A percentile compares a stretch with the other conserved stretches of the same genome.
Evolutionary conservation across 441 rosid species (phyloP).

Genomic region (Eruca vesicaria): DNA sequence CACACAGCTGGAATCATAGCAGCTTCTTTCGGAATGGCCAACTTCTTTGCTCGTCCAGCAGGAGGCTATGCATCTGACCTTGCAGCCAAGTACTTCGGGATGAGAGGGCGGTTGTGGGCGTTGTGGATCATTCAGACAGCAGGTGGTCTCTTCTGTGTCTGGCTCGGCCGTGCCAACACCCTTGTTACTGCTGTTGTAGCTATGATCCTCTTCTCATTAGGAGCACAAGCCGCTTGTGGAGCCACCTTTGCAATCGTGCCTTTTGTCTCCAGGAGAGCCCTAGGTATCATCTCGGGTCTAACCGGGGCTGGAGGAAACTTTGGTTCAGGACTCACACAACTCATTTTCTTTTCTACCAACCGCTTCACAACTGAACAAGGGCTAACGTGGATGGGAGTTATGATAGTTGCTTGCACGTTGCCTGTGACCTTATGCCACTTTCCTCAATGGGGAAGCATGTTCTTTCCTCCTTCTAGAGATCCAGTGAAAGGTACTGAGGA

Average conservation of each 20-base stretch:
- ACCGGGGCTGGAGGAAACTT: constrained; percentile 83
- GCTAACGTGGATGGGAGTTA: constrained; percentile 59
- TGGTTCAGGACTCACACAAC: constrained; percentile 69
- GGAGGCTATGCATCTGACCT: constrained; percentile 66
- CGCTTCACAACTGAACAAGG: constrained; percentile 51
- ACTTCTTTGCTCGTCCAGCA: constrained; percentile 60
- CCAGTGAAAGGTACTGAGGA: constrained; percentile 41
- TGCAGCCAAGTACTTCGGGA: constrained; percentile 56
- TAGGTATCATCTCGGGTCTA: too few species aligned
- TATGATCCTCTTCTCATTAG: constrained; percentile 68
- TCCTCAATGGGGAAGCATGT: constrained; percentile 85
- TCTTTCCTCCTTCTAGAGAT: constrained; percentile 51
- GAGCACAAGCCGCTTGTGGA: too few species aligned
- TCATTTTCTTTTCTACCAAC: constrained; percentile 55
- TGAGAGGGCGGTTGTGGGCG: constrained; percentile 71
- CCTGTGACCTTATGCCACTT: constrained; percentile 53
- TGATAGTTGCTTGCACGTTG: constrained; percentile 63
- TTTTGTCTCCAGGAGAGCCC: constrained; percentile 59
- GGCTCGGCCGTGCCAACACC: constrained; percentile 63
- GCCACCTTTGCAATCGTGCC: too few species aligned
- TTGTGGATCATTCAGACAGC: constrained; percentile 66
- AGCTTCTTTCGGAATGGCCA: constrained; percentile 71
- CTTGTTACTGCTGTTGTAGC: constrained; percentile 56
- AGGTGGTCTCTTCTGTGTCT: constrained; percentile 68
- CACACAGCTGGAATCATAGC: constrained; percentile 65